phyloP scores from a whole-genome alignment of 176 grass and related monocot genomes.

The Dendrocalamus sinicus region DNA sequence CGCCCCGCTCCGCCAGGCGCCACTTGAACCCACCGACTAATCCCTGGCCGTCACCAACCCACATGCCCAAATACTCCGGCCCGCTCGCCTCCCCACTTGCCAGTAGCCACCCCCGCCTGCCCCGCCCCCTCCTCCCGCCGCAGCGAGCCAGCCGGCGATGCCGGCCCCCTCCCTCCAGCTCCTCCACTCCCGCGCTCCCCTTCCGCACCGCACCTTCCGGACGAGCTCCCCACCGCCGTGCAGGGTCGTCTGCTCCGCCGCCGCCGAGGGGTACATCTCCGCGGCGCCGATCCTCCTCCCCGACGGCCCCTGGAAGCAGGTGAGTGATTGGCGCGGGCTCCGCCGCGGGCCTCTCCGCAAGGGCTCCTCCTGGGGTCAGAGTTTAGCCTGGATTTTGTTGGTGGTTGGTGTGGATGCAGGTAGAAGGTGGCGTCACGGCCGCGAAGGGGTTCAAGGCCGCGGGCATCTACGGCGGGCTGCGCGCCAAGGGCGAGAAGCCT shows the following conservation, averaged over 20 bases:
- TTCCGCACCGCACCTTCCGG: conserved; percentile 31
- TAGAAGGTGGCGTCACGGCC: conserved; percentile 77
- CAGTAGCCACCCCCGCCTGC: conserved; percentile 10
- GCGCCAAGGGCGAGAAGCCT: conserved; percentile 86
- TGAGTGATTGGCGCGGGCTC: conserved; percentile 22
- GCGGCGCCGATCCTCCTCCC: conserved; percentile 91
- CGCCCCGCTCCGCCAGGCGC: neutral
- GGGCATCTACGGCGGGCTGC: conserved; percentile 83
- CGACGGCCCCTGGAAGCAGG: conserved; percentile 86
- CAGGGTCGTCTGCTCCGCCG: conserved; percentile 56
- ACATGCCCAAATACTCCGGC: neutral
- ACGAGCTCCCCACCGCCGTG: conserved; percentile 7
- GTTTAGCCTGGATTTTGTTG: conserved; percentile 30
- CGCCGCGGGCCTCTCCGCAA: neutral
- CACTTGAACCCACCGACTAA: neutral
- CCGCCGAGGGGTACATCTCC: conserved; percentile 51
- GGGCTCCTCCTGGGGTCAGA: conserved; percentile 34
- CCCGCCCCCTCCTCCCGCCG: neutral
- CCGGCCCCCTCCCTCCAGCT: conserved; percentile 48
- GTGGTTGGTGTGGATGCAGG: conserved; percentile 55
- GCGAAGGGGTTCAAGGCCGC: conserved; percentile 88
- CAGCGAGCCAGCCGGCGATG: conserved; percentile 28
- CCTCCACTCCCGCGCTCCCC: conserved; percentile 40
- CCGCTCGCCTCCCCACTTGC: neutral
- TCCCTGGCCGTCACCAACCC: conserved; percentile 6